Conservation (phyloP, 768 basidiomycete species). For the Mycena rosella region DNA sequence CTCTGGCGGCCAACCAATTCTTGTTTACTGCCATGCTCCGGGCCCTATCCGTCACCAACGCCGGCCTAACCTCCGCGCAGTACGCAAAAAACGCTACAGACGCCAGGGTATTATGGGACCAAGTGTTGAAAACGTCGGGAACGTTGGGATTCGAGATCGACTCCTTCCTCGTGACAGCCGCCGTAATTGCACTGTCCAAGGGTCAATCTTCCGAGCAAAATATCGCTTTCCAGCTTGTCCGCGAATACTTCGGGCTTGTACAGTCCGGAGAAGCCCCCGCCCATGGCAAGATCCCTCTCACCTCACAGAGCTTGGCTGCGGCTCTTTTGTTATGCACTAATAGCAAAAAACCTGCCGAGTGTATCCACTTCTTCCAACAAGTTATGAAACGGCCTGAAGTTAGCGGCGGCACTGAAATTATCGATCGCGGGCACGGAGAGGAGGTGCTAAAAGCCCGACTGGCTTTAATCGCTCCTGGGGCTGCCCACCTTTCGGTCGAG, state of each 20-base stretch:
- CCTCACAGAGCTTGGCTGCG: conserved; percentile 61
- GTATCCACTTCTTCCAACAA: conserved; percentile 70
- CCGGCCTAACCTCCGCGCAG: conserved; percentile 41
- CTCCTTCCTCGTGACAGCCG: conserved; percentile 62
- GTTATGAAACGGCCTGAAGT: conserved; percentile 62
- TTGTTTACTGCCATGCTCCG: conserved; percentile 78
- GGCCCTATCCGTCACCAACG: conserved; percentile 51
- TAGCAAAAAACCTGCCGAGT: conserved; percentile 59
- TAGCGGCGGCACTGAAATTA: conserved; percentile 52
- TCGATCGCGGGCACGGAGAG: conserved; percentile 71
- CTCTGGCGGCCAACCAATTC: conserved; percentile 68
- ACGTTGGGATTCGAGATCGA: conserved; percentile 66
- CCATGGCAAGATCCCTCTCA: conserved; percentile 57
- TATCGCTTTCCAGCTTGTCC: conserved; percentile 74
- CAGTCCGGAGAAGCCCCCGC: conserved; percentile 56
- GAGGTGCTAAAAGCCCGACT: conserved; percentile 70
- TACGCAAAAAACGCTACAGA: conserved; percentile 67
- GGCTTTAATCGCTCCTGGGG: conserved; percentile 52
- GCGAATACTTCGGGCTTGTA: conserved; percentile 73
- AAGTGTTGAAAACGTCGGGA: conserved; percentile 67
- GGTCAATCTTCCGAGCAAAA: conserved; percentile 71
- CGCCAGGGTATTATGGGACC: conserved; percentile 78
- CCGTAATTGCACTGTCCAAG: conserved; percentile 66
- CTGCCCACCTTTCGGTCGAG: conserved; percentile 65
- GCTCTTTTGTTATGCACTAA: conserved; percentile 69